Evolutionary conservation across 495 filamentous ascomycete genomes (phyloP), one percentile per base, ranked within the genome.

Genomic region (Penicillium malachiteum): DNA sequence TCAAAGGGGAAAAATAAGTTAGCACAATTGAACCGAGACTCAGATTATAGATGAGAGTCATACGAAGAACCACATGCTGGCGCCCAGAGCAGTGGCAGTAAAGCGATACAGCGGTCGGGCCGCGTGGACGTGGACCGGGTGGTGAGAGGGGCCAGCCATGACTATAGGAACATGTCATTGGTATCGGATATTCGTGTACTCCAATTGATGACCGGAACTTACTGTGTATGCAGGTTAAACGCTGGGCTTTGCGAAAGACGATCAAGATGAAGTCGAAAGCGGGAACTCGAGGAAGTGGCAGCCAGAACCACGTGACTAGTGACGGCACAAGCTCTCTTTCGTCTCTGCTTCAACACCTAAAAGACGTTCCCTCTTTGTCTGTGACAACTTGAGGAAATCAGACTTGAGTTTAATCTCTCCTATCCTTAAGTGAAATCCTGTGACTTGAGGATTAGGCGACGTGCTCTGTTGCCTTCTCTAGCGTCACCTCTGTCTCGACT

Each of bases 1-100:
- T 17, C 8, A n/a, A 7, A 12, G 48, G 21, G 21, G 4, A 26
- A 63, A 40, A 61, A 12, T 31, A n/a, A n/a, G 40, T 70, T 55
- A 68, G 58, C 33, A 52, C 31, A 40, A 26, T 43, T 56, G 48
- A 18, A 40, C 53, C 47, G 3, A 30, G 32, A 26, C 14, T 45
- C 11, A 47, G 12, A 51, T 30, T 35, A 37, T 8, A n/a, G 14
- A 31, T 34, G 7, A 34, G 33, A 56, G 43, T 65, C 89, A 65
- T 82, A 98, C 94, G 73, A 92, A 97, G 77, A 97, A 97, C 94
- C 94, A 99, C 95, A 97, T 99, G 77, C 87, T 88, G 17, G 94
- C 94, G 56, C 91, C 90, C 47, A 99, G 76, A 50, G 84, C 87
- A 30, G 90, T 97, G 41, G 89, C 94, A 40, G 86, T 79, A 68